Evolutionary conservation across 2,329 filamentous ascomycete genomes (phyloP).

Genomic region (Lachnellula cervina): DNA sequence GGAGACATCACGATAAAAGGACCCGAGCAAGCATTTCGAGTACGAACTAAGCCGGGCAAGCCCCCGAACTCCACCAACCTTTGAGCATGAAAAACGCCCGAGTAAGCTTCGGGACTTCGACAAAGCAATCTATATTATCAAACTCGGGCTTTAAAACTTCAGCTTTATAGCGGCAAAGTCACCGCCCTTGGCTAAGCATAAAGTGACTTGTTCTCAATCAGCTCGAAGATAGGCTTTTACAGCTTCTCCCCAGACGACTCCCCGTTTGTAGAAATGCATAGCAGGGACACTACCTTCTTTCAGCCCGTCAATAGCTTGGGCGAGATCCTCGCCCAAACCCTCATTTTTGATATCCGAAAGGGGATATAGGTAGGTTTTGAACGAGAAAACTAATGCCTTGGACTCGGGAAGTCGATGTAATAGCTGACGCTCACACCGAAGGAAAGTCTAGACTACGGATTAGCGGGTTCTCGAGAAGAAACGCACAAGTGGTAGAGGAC

Average conservation of each 20-base stretch:
- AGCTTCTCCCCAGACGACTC: slow-evolving; percentile 27
- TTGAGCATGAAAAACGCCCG: too few relatives aligned
- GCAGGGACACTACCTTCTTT: slow-evolving; percentile 50
- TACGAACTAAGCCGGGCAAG: too few relatives aligned
- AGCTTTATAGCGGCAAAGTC: too few relatives aligned
- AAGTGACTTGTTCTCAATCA: too few relatives aligned
- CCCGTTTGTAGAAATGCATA: slow-evolving; percentile 55
- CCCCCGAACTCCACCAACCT: too few relatives aligned
- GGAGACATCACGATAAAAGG: too few relatives aligned
- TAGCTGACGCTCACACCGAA: slow-evolving; percentile 57
- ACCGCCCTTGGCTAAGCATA: too few relatives aligned
- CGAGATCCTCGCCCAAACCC: slow-evolving; percentile 48
- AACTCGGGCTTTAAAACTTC: too few relatives aligned
- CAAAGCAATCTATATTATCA: too few relatives aligned
- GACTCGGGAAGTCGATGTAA: slow-evolving; percentile 52
- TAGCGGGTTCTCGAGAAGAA: not conserved
- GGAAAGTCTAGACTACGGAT: slow-evolving; percentile 32
- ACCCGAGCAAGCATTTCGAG: too few relatives aligned
- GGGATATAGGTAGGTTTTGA: slow-evolving; percentile 59
- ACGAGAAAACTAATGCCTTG: slow-evolving; percentile 52
- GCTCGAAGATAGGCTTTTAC: slow-evolving; percentile 23
- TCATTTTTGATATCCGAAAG: slow-evolving; percentile 51
- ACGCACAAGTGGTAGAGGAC: slow-evolving; percentile 3
- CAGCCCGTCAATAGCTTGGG: slow-evolving; percentile 55
- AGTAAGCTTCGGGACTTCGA: too few relatives aligned